phyloP scores from a whole-genome alignment of 2,329 filamentous ascomycete species.

The Podosphaera aphanis region DNA sequence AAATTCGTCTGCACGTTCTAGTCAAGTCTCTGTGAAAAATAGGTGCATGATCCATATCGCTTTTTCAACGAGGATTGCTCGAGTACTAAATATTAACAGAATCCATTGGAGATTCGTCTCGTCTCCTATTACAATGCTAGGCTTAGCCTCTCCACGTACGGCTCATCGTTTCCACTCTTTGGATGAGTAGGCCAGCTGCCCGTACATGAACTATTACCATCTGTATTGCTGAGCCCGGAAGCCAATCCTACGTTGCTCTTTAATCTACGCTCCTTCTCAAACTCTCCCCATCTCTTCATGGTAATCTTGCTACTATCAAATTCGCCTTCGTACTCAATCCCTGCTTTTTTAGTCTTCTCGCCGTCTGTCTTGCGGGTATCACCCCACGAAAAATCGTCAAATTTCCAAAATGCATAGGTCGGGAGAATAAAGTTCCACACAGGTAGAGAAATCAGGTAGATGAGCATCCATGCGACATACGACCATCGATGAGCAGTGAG shows the following conservation, averaged over 20 bases:
- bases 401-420: slow-evolving; percentile 95
- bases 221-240: slow-evolving; percentile 7
- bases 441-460: slow-evolving; percentile 79
- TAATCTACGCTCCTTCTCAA: slow-evolving; percentile 45
- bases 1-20: too few species aligned
- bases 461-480: slow-evolving; percentile 90
- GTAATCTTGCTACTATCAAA: slow-evolving; percentile 98
- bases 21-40: too few species aligned
- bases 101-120: not conserved
- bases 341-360: slow-evolving; percentile 68
- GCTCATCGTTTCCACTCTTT: not conserved
- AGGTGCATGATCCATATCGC: too few species aligned
- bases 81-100: too few species aligned
- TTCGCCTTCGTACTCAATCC: slow-evolving; percentile 75
- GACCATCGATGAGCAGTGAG: slow-evolving; percentile 80
- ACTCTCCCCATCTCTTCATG: slow-evolving; percentile 97
- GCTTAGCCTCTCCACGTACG: too few species aligned
- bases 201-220: slow-evolving; percentile 4
- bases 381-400: slow-evolving; percentile 98
- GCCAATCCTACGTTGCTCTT: slow-evolving; percentile 7
- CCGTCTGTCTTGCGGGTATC: slow-evolving; percentile 90
- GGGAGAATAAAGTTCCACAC: slow-evolving; percentile 96
- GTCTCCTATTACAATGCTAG: not conserved
- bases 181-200: not conserved
- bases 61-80: too few species aligned